phyloP scores from a whole-genome alignment of 345 rosid species.

The Microcos paniculata region DNA sequence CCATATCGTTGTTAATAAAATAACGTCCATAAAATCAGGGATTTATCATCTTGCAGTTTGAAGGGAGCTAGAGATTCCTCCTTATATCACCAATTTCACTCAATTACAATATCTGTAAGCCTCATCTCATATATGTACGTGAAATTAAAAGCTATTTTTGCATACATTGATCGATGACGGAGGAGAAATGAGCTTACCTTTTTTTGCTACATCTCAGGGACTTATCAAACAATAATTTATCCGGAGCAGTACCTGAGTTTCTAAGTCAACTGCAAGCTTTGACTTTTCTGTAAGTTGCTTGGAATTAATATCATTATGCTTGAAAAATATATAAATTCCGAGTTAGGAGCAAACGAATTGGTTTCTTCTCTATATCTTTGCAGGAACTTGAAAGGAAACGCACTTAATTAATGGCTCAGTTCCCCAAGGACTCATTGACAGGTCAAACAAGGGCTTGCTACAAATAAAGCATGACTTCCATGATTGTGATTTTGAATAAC shows the following conservation, averaged over 20 bases:
- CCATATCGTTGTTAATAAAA: neutral
- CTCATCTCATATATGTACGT: neutral
- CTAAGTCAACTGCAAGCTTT: conserved; percentile 33
- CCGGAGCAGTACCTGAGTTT: conserved; percentile 41
- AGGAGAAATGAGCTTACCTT: neutral
- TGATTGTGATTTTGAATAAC: neutral
- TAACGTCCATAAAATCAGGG: conserved; percentile 22
- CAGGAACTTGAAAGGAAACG: conserved; percentile 49
- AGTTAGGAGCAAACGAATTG: neutral
- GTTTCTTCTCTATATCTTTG: neutral
- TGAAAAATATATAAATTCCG: neutral
- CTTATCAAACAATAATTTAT: conserved; percentile 16
- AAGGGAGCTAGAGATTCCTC: conserved; percentile 29
- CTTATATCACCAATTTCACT: conserved; percentile 26
- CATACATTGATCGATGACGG: neutral
- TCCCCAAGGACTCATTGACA: conserved; percentile 33
- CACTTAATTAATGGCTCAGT: conserved; percentile 39
- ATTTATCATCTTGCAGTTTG: conserved; percentile 42
- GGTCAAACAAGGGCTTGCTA: conserved; percentile 20
- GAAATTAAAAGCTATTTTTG: neutral
- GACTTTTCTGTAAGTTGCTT: conserved; percentile 38
- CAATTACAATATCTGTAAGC: conserved; percentile 39
- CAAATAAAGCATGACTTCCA: neutral
- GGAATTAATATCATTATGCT: neutral
- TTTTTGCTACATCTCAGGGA: too few species aligned